Base-by-base conservation (phyloP, 83 land plant species). In the Diphasiastrum complanatum region DNA sequence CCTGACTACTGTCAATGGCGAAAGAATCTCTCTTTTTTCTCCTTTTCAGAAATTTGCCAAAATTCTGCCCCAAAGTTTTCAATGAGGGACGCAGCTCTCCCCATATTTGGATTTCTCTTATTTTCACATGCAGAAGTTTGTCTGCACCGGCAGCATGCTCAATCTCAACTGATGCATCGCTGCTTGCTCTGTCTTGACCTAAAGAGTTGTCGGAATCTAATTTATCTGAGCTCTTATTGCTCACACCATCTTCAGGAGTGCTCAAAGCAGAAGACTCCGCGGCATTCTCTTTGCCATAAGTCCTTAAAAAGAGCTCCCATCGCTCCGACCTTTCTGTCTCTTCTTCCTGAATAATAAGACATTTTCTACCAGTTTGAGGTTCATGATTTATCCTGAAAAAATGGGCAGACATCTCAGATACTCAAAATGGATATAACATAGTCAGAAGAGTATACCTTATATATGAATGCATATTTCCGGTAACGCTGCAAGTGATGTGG, bases 261-360 rank as follows among this genome's bases (percentile, higher is more conserved):
- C 26, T 37, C 33, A 28, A 27, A 2, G 26, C 33, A 28, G 31
- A 23, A 25, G 45, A 69, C 25, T 16, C 18, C 11, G 33, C 20
- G 33, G 50, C 71, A 60, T 18, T 26, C 23, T 50, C 61, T 2
- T 80, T 77, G 19, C 63, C 61, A 52, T 73, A 75, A 18, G 79
- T 60, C 27, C 76, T 71, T 33, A 86, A 57, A 64, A 91, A 91
- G 22, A 46, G 50, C 34, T 68, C 75, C 97, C 97, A 91, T 66
- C 83, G 71, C 14, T 82, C 86, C 41, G 89, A 82, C 65, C 97
- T 75, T 68, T 91, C 89, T 38, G 78, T 82, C 59, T 91, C 97
- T 67, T 86, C 97, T 62, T 86, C 97, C 97, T 91, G 77, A 49
- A 63, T n/a, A 0, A 37, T 28, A 2, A 14, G 20, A 30, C n/a